Percentiles rank a stretch among this genome's conserved stretches.
Evolutionary conservation across 208 protist genomes (phyloP).

Genomic region (Borovskyia barvae): DNA sequence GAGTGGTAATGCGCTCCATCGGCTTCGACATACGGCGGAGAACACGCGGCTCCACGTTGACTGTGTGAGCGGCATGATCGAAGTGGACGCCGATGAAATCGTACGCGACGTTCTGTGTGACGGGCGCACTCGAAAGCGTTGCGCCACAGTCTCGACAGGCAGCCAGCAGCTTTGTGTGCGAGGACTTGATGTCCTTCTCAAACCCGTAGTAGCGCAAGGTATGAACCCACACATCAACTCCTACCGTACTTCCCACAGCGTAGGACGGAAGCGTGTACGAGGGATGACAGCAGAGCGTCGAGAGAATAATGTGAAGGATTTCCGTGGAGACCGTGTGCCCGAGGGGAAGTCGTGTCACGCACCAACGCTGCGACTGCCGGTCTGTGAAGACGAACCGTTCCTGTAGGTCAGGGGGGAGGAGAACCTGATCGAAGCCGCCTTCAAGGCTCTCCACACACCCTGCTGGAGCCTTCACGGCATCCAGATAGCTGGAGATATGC

Average conservation of each 20-base stretch:
- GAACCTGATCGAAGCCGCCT: constrained; percentile 5
- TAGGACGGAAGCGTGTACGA: background rate
- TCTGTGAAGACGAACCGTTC: constrained; percentile 22
- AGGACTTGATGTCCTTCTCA: background rate
- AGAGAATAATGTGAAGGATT: constrained; percentile 3
- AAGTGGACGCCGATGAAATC: constrained; percentile 10
- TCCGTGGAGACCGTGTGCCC: constrained; percentile 9
- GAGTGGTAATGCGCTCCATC: constrained; percentile 1
- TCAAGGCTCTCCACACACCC: background rate
- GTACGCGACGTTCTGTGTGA: background rate
- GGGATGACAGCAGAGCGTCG: constrained; percentile 5
- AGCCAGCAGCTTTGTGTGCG: background rate
- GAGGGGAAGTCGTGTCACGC: constrained; percentile 13
- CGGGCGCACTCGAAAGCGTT: background rate
- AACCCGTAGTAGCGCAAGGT: constrained; percentile 5
- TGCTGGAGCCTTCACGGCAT: constrained; percentile 4
- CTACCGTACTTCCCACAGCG: background rate
- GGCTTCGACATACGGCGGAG: constrained; percentile 1
- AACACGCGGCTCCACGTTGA: background rate
- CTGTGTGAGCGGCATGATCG: constrained; percentile 5
- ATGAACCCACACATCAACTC: constrained; percentile 14
- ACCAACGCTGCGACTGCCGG: constrained; percentile 5
- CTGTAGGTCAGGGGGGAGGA: constrained; percentile 2
- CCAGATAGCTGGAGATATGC: constrained; percentile 15
- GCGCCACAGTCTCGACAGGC: constrained; percentile 8